Base-by-base conservation (phyloP, 352 stramenopile genomes). In the Phytophthora colocasiae region DNA sequence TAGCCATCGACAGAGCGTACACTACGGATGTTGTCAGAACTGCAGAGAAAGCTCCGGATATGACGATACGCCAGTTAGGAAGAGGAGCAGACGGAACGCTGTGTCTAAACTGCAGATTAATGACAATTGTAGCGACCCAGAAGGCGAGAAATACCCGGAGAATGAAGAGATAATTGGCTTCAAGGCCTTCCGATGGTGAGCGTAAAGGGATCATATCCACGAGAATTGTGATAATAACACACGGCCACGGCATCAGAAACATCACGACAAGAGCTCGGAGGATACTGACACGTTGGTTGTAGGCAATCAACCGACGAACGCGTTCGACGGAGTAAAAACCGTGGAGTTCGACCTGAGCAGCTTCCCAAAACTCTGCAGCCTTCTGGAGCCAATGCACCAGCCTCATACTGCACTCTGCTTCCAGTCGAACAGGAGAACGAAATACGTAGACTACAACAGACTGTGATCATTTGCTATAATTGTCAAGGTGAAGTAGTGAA, bases 81-180 rank as follows among this genome's bases (percentile, higher is more conserved):
- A 77, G 57, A 6, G n/a, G 62, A 5, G 44, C 19, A 27, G 69
- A 53, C 0, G 66, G 70, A 10, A 84, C 45, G 8, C 41, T 65
- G 10, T 63, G 60, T 31, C 69, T 26, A 24, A 81, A 75, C 15
- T 69, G 58, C 6, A 62, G 44, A 11, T 59, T 45, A 14, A 71
- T 63, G 22, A 66, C 26, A 19, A 66, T 61, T 4, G 66, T 60
- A 1, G 77, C 56, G 11, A 69, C n/a, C 52, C 38, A 71, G 59
- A 62, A 70, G 2, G 69, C 11, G 0, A 68, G 6, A 24, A 63
- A 60, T 1, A 45, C 44, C 17, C 47, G 47, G 9, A 55, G 6
- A 31, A 44, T 43, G n/a, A 55, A 55, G 29, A 55, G 31, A 19
- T 41, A 43, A 11, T 55, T 55, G 19, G 31, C 29, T 1, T 32